Evolutionary conservation across 257 asterid genomes (phyloP), one percentile per base, ranked within the genome.

Genomic region (Solanum appendiculatum): DNA sequence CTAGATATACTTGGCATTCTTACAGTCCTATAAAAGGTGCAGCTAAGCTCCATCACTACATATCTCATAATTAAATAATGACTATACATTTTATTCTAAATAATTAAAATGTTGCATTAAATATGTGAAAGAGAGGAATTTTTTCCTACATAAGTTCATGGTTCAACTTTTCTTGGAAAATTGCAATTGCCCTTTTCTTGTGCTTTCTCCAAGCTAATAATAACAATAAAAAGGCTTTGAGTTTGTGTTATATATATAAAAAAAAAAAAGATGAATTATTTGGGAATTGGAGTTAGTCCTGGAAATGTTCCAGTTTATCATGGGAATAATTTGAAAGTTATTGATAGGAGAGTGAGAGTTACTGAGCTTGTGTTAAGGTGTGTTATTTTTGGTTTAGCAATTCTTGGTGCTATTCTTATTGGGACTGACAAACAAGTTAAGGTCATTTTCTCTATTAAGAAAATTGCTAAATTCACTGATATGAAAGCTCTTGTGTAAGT

Each of bases 401-500:
- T 96, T 75, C 81, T 93, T 87, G 91, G 97, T 83, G 93, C 98
- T 89, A 91, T 89, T 90, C 97, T 96, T 37, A 92, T 97, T 7
- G 98, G 90, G 2, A 93, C 98, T 1, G 99, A 95, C 72, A 86
- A 90, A 70, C 98, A 97, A 89, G 98, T 96, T 60, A 95, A 88
- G 91, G 98, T 94, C 83, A 92, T 97, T 86, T 97, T 97, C 94
- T 90, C 95, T 5, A 93, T 97, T 33, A 86, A 86, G 93, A 96
- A 95, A 93, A 89, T 85, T 90, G 99, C 99, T 87, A 94, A 91
- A 87, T 97, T 93, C 80, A 97, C 98, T 40, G 98, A 97, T 90
- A 95, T 97, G 98, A 96, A 96, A 90, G 94, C 99, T 64, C 95
- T 96, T 58, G 93, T 96, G 99, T 97, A 93, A 93, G 98, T 85